Conservation (phyloP, 371 early-diverging fungal genomes). For the Haplosporangium sp. region DNA sequence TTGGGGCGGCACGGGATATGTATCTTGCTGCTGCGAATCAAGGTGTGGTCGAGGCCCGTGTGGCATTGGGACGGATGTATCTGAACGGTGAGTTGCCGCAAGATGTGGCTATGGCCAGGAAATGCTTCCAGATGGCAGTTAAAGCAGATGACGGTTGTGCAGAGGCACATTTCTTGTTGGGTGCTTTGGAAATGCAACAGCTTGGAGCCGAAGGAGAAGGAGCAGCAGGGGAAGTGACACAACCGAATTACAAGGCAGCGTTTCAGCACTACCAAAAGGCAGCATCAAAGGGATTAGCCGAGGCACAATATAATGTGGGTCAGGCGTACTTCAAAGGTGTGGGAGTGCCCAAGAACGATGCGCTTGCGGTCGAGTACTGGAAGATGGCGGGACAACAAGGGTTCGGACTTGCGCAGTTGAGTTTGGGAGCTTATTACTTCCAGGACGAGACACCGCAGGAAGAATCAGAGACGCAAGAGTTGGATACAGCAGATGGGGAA, state of each 20-base stretch:
- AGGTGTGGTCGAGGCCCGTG: constrained; percentile 28
- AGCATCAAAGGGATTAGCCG: constrained; percentile 46
- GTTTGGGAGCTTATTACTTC: constrained; percentile 51
- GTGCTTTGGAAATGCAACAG: constrained; percentile 22
- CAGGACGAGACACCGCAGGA: constrained; percentile 35
- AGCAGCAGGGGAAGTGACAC: constrained; percentile 1
- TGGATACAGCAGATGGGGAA: not conserved
- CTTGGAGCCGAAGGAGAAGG: too few relatives aligned
- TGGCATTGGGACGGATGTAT: constrained; percentile 47
- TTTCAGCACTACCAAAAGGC: constrained; percentile 48
- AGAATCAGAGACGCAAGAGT: not conserved
- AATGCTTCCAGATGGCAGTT: constrained; percentile 28
- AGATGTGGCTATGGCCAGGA: constrained; percentile 25
- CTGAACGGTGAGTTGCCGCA: constrained; percentile 35
- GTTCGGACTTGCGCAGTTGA: constrained; percentile 48
- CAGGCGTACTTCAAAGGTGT: constrained; percentile 33
- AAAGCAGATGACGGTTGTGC: constrained; percentile 20
- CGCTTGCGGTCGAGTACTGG: constrained; percentile 52
- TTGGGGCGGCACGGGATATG: constrained; percentile 27
- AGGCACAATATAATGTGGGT: constrained; percentile 50
- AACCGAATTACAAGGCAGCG: constrained; percentile 15
- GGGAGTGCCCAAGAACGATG: constrained; percentile 49
- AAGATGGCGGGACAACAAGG: constrained; percentile 53
- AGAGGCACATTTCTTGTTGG: constrained; percentile 42
- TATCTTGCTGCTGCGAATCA: constrained; percentile 26